Percentiles rank a stretch among this genome's conserved stretches.
Evolutionary conservation across 2,329 filamentous ascomycete genomes (phyloP).

Genomic region (Aspergillus pseudoviridinutans): DNA sequence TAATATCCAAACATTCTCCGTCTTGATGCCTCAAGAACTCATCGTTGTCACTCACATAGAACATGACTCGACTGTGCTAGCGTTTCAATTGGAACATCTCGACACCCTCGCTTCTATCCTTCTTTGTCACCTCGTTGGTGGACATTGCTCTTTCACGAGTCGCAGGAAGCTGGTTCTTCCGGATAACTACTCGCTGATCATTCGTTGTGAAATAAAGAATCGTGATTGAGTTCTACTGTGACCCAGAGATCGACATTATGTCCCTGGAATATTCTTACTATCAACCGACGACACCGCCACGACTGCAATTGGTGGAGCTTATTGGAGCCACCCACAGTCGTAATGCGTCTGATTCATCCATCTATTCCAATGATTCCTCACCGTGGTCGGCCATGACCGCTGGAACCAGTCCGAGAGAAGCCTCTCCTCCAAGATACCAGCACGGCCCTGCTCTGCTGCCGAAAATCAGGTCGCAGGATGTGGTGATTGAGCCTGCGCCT

Average conservation of each 20-base stretch:
- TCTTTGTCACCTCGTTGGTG: constrained; percentile 8
- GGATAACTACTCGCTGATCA: background rate
- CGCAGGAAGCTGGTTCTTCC: constrained; percentile 25
- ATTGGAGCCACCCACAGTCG: constrained; percentile 50
- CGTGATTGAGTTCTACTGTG: background rate
- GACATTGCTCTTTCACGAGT: constrained; percentile 12
- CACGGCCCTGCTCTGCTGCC: constrained; percentile 72
- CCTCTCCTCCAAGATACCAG: constrained; percentile 68
- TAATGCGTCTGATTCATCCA: constrained; percentile 62
- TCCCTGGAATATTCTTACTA: constrained; percentile 41
- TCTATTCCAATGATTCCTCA: constrained; percentile 64
- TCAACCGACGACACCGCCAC: constrained; percentile 44
- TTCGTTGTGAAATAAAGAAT: background rate
- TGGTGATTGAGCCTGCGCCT: constrained; percentile 61
- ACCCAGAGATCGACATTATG: constrained; percentile 28
- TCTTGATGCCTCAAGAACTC: constrained; percentile 14
- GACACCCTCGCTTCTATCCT: constrained; percentile 13
- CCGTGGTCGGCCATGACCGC: constrained; percentile 66
- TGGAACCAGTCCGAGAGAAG: constrained; percentile 65
- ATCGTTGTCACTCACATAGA: constrained; percentile 11
- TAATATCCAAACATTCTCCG: constrained; percentile 37
- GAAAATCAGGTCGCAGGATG: constrained; percentile 82
- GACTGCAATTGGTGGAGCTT: constrained; percentile 30
- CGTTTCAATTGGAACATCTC: constrained; percentile 14
- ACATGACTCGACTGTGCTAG: constrained; percentile 21